These are phyloP conservation scores for Mucuna pruriens DNA, from an alignment of 306 rosid genomes.

Conservation along the genomic window DNA sequence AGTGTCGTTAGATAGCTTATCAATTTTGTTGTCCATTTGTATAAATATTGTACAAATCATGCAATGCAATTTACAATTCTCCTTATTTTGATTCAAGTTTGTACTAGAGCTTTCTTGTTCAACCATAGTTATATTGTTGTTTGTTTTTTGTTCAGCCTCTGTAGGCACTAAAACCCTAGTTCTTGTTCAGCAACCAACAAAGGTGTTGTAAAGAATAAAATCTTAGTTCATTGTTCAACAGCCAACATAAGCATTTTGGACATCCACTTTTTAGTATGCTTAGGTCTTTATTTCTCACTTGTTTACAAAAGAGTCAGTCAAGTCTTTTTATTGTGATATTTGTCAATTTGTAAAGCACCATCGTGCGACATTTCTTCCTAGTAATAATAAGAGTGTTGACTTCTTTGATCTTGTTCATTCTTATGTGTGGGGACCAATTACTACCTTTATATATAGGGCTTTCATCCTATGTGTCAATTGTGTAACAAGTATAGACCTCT, in stretches of 20 bases:
- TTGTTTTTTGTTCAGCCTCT: too few relatives aligned
- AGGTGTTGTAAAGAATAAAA: too few relatives aligned
- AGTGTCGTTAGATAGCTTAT: not conserved
- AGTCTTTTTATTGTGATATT: not conserved
- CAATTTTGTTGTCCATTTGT: not conserved
- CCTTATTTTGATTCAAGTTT: not conserved
- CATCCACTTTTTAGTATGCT: too few relatives aligned
- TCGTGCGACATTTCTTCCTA: not conserved
- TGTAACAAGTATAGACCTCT: not conserved
- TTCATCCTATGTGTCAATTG: not conserved
- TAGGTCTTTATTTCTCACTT: not conserved
- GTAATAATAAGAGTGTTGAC: not conserved
- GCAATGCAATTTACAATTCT: not conserved
- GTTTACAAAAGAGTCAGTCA: not conserved
- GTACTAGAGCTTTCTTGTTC: too few relatives aligned
- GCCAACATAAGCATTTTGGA: too few relatives aligned
- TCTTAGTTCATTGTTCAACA: too few relatives aligned
- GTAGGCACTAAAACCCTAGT: too few relatives aligned
- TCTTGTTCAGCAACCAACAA: too few relatives aligned
- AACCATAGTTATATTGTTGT: too few relatives aligned
- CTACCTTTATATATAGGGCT: not conserved
- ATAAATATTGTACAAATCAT: not conserved
- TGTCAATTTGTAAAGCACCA: not conserved
- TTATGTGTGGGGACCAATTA: not conserved
- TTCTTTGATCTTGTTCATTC: not conserved